Base-by-base conservation (phyloP, 768 basidiomycete species). In the Paxillus ammoniavirescens region DNA sequence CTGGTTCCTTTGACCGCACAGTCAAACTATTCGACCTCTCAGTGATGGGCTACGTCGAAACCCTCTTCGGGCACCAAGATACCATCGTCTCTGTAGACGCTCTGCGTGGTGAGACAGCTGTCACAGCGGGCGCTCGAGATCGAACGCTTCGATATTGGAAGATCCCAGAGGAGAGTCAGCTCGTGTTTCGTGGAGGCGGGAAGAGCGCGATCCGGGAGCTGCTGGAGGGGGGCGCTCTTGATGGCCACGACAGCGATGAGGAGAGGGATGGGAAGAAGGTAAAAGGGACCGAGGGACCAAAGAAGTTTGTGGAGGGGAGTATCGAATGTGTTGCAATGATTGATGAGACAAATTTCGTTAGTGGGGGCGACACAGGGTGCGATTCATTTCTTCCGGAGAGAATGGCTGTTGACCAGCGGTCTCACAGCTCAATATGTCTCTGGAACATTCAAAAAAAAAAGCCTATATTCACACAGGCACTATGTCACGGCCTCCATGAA, bases 161-260 rank as follows among this genome's bases (percentile, higher is more conserved):
- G 73, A 89, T 98, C 48, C 83, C 85, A 36, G 96, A 99, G 49
- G 94, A 98, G 71, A 91, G 82, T 12, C 96, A 98, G 65, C 77
- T 99, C 23, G 94, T 99, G 7, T 98, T 98, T 65, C 82, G 97
- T 36, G 97, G 96, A 23, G 97, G 97, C n/a, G 93, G 89, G 5
- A 80, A 83, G 60, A 94, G 88, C 72, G 81, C 81, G 35, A 77
- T 91, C 59, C 75, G 89, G 50, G 89, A 93, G 65, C 82, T 91
- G 8, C 65, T 94, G 26, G 94, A 96, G 58, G 90, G 91, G 1
- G 84, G 83, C 12, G 74, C 86, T 31, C 74, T 79, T 26, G 84
- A 79, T n/a, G 83, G 82, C 38, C 58, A 65, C 30, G 79, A 80
- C 46, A 80, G 82, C 40, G 80, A 77, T n/a, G 73, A 72, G 35